Evolutionary conservation across 1,139 yeast species (phyloP).

Genomic region (Zygoascus meyerae): DNA sequence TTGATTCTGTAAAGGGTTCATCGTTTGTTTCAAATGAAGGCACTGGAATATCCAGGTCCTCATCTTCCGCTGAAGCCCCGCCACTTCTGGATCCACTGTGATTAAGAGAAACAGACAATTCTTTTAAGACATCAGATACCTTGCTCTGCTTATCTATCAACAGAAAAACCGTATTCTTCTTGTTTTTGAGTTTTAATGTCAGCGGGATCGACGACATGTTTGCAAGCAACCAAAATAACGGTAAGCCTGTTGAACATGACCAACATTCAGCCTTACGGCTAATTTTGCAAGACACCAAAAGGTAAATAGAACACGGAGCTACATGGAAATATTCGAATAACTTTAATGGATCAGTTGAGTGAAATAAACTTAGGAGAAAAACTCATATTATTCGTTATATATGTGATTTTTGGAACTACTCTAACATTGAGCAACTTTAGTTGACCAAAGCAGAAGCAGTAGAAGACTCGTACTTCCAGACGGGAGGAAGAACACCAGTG

Average conservation of each 20-base stretch:
- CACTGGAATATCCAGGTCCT: slow-evolving; percentile 20
- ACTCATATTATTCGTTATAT: slow-evolving; percentile 2
- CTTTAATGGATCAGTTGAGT: too few species aligned
- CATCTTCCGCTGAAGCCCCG: slow-evolving; percentile 7
- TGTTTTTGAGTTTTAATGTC: slow-evolving; percentile 18
- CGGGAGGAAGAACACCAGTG: slow-evolving; percentile 97
- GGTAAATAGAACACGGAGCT: too few species aligned
- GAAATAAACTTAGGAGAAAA: neutral
- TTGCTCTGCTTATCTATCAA: slow-evolving; percentile 12
- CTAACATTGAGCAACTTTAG: slow-evolving; percentile 11
- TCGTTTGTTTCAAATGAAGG: slow-evolving; percentile 21
- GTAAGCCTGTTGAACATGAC: too few species aligned
- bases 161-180: slow-evolving; percentile 15
- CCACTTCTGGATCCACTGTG: slow-evolving; percentile 12
- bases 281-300: too few species aligned
- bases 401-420: neutral
- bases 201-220: slow-evolving; percentile 1
- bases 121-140: slow-evolving; percentile 8
- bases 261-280: too few species aligned
- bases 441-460: slow-evolving; percentile 98
- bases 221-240: neutral
- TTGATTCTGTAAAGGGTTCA: slow-evolving; percentile 1
- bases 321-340: too few species aligned
- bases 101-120: slow-evolving; percentile 15
- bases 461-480: slow-evolving; percentile 99